Percentiles rank a stretch among this genome's conserved stretches.
Conservation (phyloP, 345 rosid genomes). For the Sonneratia caseolaris region DNA sequence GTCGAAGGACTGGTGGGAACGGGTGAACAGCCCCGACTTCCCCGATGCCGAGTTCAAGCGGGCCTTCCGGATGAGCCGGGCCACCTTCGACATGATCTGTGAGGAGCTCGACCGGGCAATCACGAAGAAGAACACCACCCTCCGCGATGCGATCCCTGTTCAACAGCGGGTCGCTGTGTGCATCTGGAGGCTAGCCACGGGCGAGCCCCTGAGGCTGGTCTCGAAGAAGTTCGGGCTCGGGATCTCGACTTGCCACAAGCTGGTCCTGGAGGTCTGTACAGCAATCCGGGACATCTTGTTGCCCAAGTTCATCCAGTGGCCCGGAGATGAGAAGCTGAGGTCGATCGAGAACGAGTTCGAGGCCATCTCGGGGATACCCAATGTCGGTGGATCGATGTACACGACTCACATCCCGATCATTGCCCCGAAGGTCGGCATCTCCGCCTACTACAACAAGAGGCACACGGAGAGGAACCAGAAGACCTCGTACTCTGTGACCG, state of each 20-base stretch:
- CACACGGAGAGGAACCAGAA: slow-evolving; percentile 82
- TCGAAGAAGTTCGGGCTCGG: slow-evolving; percentile 80
- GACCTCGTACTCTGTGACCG: slow-evolving; percentile 70
- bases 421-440: slow-evolving; percentile 64
- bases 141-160: slow-evolving; percentile 84
- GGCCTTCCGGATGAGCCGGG: slow-evolving; percentile 69
- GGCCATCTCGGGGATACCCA: slow-evolving; percentile 38
- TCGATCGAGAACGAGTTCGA: slow-evolving; percentile 36
- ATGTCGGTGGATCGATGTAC: slow-evolving; percentile 73
- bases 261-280: slow-evolving; percentile 67
- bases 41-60: slow-evolving; percentile 62
- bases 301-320: slow-evolving; percentile 69
- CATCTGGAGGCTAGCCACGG: slow-evolving; percentile 77
- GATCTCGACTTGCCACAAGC: slow-evolving; percentile 80
- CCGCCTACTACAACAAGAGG: slow-evolving; percentile 63
- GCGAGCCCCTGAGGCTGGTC: slow-evolving; percentile 72
- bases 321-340: slow-evolving; percentile 32
- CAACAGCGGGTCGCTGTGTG: slow-evolving; percentile 84
- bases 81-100: slow-evolving; percentile 66
- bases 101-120: slow-evolving; percentile 57
- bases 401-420: slow-evolving; percentile 75
- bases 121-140: slow-evolving; percentile 81
- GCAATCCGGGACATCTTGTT: slow-evolving; percentile 58
- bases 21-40: slow-evolving; percentile 45
- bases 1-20: slow-evolving; percentile 85